Base-by-base conservation (phyloP, 192 early-diverging fungal genomes). In the Nowakowskiella sp. region DNA sequence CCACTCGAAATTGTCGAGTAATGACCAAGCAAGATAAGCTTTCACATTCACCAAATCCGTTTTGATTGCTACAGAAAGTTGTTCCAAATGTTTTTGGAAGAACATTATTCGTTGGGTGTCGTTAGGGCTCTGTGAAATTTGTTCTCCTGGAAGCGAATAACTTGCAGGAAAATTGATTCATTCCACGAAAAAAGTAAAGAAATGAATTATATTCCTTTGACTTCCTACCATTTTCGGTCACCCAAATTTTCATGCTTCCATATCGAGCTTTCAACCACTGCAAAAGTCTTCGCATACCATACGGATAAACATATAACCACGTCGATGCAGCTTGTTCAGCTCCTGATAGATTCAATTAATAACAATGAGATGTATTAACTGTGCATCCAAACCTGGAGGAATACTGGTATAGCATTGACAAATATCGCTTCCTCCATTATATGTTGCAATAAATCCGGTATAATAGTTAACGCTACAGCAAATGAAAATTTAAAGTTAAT, bases 391-490 rank as follows among this genome's bases (percentile, higher is more conserved):
- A n/a, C n/a, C n/a, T n/a, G n/a, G n/a, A n/a, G n/a, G n/a, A n/a
- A n/a, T n/a, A n/a, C n/a, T n/a, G n/a, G n/a, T n/a, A n/a, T n/a
- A n/a, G n/a, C n/a, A n/a, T n/a, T n/a, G n/a, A n/a, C n/a, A n/a
- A n/a, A n/a, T n/a, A n/a, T n/a, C n/a, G n/a, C n/a, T n/a, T n/a
- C n/a, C n/a, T n/a, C n/a, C n/a, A n/a, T n/a, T n/a, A n/a, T n/a
- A n/a, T n/a, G n/a, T n/a, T n/a, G n/a, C n/a, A n/a, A n/a, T n/a
- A n/a, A n/a, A n/a, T n/a, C n/a, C 53, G 8, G 43, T 51, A 27
- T 55, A 55, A 52, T 55, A 55, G 48, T 55, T 55, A 19, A 55
- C 29, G n/a, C n/a, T n/a, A n/a, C n/a, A n/a, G n/a, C n/a, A n/a
- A n/a, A n/a, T n/a, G n/a, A n/a, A n/a, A n/a, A n/a, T n/a, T n/a